These are phyloP conservation scores for Sclerotinia nivalis DNA, from an alignment of 2,329 filamentous ascomycete species.

Conservation along the genomic window DNA sequence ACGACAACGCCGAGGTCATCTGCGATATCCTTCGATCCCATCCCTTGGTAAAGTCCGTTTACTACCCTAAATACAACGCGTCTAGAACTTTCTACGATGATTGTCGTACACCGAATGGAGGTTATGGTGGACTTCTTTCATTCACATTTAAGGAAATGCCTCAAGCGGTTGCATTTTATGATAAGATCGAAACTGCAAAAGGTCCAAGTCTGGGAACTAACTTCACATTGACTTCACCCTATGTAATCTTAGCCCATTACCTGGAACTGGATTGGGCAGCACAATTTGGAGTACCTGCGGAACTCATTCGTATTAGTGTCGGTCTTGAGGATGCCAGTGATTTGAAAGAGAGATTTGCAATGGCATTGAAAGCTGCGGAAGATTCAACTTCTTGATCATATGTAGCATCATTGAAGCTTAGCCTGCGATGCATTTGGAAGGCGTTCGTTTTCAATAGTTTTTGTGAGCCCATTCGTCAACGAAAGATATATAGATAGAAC, in stretches of 20 bases:
- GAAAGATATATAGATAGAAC: neutral
- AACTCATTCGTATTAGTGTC: slow-evolving; percentile 83
- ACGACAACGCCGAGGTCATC: slow-evolving; percentile 80
- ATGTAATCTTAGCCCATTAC: slow-evolving; percentile 90
- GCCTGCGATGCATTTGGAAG: slow-evolving; percentile 11
- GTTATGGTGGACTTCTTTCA: slow-evolving; percentile 88
- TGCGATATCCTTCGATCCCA: slow-evolving; percentile 67
- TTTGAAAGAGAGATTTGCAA: slow-evolving; percentile 63
- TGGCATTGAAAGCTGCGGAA: slow-evolving; percentile 64
- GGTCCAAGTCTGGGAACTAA: slow-evolving; percentile 95
- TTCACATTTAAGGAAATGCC: slow-evolving; percentile 71
- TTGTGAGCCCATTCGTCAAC: neutral
- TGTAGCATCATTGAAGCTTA: neutral
- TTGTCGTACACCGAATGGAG: slow-evolving; percentile 70
- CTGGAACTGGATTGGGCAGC: slow-evolving; percentile 88
- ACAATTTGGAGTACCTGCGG: slow-evolving; percentile 75
- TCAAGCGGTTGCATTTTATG: slow-evolving; percentile 80
- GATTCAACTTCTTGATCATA: slow-evolving; percentile 26
- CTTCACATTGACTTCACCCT: slow-evolving; percentile 90
- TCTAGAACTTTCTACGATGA: slow-evolving; percentile 75
- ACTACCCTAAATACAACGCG: slow-evolving; percentile 80
- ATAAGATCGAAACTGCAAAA: slow-evolving; percentile 83
- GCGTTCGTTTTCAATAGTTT: neutral
- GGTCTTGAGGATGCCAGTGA: slow-evolving; percentile 77
- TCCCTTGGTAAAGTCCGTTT: slow-evolving; percentile 69